Evolutionary conservation across 495 filamentous ascomycete species (phyloP).

Genomic region (Penicillium dipodomyicola): DNA sequence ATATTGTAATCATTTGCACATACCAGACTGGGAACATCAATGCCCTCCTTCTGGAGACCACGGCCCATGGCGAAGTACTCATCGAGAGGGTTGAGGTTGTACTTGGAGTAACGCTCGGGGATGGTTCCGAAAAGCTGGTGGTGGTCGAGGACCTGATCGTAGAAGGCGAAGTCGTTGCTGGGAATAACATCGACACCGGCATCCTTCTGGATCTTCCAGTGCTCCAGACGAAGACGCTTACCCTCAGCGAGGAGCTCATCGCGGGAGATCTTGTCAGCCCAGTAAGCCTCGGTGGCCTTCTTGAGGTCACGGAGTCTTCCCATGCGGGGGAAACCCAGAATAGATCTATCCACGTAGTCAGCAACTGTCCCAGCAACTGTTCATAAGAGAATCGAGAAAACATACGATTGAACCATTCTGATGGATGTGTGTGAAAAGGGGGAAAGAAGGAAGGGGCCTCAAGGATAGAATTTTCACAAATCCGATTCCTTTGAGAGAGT

Average conservation of each 20-base stretch:
- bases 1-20: conserved; percentile 17
- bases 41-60: conserved; percentile 81
- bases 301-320: conserved; percentile 97
- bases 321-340: conserved; percentile 91
- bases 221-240: conserved; percentile 90
- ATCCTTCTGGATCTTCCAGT: conserved; percentile 99
- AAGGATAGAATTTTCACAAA: conserved; percentile 22
- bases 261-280: conserved; percentile 88
- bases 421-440: conserved; percentile 34
- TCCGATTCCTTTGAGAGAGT: conserved; percentile 27
- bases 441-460: conserved; percentile 20
- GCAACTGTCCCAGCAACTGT: conserved; percentile 20
- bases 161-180: conserved; percentile 98
- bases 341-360: conserved; percentile 41
- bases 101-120: conserved; percentile 84
- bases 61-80: conserved; percentile 99
- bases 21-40: conserved; percentile 86
- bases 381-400: conserved; percentile 22
- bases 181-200: conserved; percentile 95
- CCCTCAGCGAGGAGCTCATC: conserved; percentile 86
- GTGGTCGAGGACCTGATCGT: conserved; percentile 97
- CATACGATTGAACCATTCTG: conserved; percentile 82
- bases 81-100: conserved; percentile 82
- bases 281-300: conserved; percentile 98
- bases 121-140: conserved; percentile 96